These are phyloP conservation scores for Paramecium sexaurelia DNA, from an alignment of 73 alveolate genomes.

Conservation along the genomic window DNA sequence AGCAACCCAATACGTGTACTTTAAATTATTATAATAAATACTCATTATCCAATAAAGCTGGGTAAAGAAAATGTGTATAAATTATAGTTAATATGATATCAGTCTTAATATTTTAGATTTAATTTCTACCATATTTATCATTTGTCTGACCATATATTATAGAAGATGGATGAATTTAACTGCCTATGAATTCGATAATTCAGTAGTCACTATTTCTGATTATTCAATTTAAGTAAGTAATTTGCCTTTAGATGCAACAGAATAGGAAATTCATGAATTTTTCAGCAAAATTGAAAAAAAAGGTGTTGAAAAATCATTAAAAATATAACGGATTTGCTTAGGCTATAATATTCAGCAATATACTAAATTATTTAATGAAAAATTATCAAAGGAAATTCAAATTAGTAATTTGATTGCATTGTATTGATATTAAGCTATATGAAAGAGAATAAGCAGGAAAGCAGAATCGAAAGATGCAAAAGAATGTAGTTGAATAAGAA, in stretches of 20 bases:
- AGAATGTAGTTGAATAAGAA: neutral
- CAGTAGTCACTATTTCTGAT: neutral
- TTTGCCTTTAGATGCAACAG: constrained; percentile 34
- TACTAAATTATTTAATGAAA: neutral
- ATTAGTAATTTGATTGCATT: neutral
- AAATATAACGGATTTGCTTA: neutral
- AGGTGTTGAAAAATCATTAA: neutral
- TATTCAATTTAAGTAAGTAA: neutral
- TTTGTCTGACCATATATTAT: neutral
- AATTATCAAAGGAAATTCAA: neutral
- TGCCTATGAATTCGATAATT: neutral
- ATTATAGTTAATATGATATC: neutral
- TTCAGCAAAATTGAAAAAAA: neutral
- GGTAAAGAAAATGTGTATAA: neutral
- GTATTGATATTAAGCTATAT: neutral
- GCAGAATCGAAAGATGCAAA: neutral
- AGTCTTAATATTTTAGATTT: neutral
- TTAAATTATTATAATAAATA: neutral
- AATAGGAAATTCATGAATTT: constrained; percentile 5
- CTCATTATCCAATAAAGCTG: neutral
- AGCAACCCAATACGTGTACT: neutral
- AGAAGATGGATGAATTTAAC: constrained; percentile 40
- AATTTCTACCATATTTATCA: neutral
- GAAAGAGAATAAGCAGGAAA: neutral
- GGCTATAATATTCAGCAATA: neutral